A percentile compares a stretch with the other conserved stretches of the same genome.
phyloP scores from a whole-genome alignment of 352 stramenopile species.

The Pythium phragmitis region DNA sequence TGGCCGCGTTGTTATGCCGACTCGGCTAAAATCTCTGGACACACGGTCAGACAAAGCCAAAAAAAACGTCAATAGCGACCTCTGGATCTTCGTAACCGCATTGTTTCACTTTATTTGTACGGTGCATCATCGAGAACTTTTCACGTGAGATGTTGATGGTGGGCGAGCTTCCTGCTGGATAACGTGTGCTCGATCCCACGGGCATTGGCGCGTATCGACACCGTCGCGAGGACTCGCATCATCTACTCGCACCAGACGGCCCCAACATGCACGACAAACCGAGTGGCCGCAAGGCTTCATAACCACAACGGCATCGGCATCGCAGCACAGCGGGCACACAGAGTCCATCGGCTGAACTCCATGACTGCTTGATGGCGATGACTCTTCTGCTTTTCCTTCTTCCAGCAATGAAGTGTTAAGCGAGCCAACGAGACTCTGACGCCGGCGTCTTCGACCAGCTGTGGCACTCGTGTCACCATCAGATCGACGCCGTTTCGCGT shows the following conservation, averaged over 20 bases:
- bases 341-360: constrained; percentile 8
- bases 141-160: not conserved
- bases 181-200: constrained; percentile 62
- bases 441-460: constrained; percentile 7
- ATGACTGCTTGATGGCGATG: not conserved
- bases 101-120: constrained; percentile 1
- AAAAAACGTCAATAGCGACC: not conserved
- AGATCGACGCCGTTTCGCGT: constrained; percentile 7
- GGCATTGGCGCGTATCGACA: constrained; percentile 36
- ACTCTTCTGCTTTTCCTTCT: constrained; percentile 17
- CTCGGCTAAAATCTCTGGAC: not conserved
- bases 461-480: constrained; percentile 8
- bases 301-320: constrained; percentile 37
- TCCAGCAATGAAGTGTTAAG: constrained; percentile 7
- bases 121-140: not conserved
- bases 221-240: not conserved
- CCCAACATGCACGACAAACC: constrained; percentile 44
- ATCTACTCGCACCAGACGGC: constrained; percentile 18
- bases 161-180: constrained; percentile 24
- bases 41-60: not conserved
- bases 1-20: not conserved
- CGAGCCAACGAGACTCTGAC: constrained; percentile 25
- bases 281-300: constrained; percentile 58
- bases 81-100: not conserved
- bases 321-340: constrained; percentile 51